Evolutionary conservation across 306 rosid genomes (phyloP).

Genomic region (Rosa lucieae): DNA sequence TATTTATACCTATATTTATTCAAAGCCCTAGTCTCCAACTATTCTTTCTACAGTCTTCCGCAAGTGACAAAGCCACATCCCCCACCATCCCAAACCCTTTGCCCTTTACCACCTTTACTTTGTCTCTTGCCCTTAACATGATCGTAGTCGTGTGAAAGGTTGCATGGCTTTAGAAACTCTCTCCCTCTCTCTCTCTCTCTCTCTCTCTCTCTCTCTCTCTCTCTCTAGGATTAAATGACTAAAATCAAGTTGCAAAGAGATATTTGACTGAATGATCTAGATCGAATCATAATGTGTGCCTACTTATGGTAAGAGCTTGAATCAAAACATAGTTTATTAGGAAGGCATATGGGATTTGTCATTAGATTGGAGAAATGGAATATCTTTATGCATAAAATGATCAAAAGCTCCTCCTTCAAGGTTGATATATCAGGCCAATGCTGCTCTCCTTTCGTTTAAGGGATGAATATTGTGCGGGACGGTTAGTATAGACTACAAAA

Average conservation of each 20-base stretch:
- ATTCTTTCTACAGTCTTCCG: conserved; percentile 30
- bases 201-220: too few species aligned
- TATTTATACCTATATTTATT: conserved; percentile 39
- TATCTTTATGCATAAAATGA: conserved; percentile 51
- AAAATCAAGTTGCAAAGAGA: conserved; percentile 9
- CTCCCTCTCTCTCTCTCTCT: conserved; percentile 20
- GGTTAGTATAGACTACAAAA: conserved; percentile 37
- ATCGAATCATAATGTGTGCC: conserved; percentile 22
- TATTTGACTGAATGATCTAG: conserved; percentile 21
- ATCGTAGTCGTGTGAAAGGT: conserved; percentile 71
- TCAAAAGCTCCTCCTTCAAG: conserved; percentile 44
- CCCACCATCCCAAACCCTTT: conserved; percentile 22
- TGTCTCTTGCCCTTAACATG: conserved; percentile 19
- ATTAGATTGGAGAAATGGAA: conserved; percentile 43
- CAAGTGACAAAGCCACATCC: conserved; percentile 14
- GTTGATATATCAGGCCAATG: conserved; percentile 23
- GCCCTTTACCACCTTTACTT: conserved; percentile 22
- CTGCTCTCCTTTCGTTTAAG: conserved; percentile 8
- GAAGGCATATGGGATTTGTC: conserved; percentile 19
- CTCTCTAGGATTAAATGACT: too few species aligned
- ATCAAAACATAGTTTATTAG: conserved; percentile 17
- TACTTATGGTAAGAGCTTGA: conserved; percentile 23
- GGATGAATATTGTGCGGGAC: conserved; percentile 35
- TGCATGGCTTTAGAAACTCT: conserved; percentile 67
- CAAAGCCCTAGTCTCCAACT: conserved; percentile 17